A percentile compares a stretch with the other conserved stretches of the same genome.
phyloP scores from a whole-genome alignment of 352 stramenopile species.

The Thalassiosira pacifica region DNA sequence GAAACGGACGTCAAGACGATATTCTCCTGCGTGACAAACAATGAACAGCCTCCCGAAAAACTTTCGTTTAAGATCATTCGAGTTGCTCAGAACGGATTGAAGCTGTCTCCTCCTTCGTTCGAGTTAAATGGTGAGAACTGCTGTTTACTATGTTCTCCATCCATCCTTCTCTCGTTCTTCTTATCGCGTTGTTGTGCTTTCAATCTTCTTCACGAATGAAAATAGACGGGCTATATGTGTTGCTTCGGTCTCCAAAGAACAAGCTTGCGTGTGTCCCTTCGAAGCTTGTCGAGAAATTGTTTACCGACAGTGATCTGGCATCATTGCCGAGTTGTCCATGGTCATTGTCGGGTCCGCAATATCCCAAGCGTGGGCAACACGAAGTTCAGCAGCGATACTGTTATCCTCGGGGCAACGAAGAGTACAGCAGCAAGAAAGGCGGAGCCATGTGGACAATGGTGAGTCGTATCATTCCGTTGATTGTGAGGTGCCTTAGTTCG shows the following conservation, averaged over 20 bases:
- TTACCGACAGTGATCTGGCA: conserved; percentile 29
- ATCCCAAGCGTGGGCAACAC: conserved; percentile 58
- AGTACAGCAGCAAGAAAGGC: conserved; percentile 73
- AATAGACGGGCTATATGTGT: conserved; percentile 80
- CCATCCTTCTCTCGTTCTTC: background rate
- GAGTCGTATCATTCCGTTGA: conserved; percentile 7
- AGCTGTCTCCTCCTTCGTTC: conserved; percentile 74
- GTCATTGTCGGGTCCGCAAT: conserved; percentile 53
- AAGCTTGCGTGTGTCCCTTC: conserved; percentile 17
- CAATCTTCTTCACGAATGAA: background rate
- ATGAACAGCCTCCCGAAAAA: conserved; percentile 52
- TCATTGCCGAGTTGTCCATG: conserved; percentile 19
- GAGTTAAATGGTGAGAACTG: conserved; percentile 66
- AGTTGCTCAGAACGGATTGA: conserved; percentile 60
- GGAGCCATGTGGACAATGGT: conserved; percentile 80
- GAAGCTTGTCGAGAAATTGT: background rate
- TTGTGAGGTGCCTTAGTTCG: conserved; percentile 18
- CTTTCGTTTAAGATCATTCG: conserved; percentile 77
- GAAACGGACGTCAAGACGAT: conserved; percentile 67
- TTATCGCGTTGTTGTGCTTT: background rate
- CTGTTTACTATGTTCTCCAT: background rate
- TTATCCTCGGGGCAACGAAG: conserved; percentile 71
- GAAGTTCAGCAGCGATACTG: conserved; percentile 81
- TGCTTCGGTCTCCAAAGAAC: conserved; percentile 66
- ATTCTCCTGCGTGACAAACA: conserved; percentile 71